Evolutionary conservation across 805 yeast genomes (phyloP).

Genomic region (Myxozyma udenii): DNA sequence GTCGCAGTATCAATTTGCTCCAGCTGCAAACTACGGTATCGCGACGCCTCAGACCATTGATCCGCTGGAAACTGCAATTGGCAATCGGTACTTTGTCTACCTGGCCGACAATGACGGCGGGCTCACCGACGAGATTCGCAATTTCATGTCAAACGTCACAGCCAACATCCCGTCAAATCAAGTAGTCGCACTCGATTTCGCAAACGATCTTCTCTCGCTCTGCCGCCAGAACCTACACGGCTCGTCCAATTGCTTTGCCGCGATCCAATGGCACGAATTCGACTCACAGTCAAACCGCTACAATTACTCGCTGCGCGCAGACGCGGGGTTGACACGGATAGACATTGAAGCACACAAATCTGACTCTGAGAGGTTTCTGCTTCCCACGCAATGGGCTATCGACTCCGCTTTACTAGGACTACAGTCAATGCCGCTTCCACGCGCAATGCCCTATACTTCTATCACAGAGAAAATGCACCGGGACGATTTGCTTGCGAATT

Average conservation of each 20-base stretch:
- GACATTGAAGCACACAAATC: constrained; percentile 32
- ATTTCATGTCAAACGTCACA: constrained; percentile 34
- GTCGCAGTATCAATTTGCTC: constrained; percentile 17
- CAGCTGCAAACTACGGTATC: constrained; percentile 36
- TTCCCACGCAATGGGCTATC: constrained; percentile 40
- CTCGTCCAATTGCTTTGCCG: constrained; percentile 37
- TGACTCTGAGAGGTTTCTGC: constrained; percentile 33
- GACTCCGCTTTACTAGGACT: constrained; percentile 29
- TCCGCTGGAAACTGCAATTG: constrained; percentile 30
- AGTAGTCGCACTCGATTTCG: constrained; percentile 29
- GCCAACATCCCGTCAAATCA: constrained; percentile 34
- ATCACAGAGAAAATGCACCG: constrained; percentile 26
- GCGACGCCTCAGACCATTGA: constrained; percentile 32
- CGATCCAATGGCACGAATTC: constrained; percentile 37
- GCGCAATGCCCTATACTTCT: constrained; percentile 34
- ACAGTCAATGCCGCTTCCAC: constrained; percentile 20
- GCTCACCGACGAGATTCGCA: constrained; percentile 33
- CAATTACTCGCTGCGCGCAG: constrained; percentile 39
- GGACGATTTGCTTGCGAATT: constrained; percentile 31
- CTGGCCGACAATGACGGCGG: constrained; percentile 16
- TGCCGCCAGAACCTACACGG: constrained; percentile 38
- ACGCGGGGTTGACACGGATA: constrained; percentile 34
- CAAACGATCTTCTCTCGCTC: constrained; percentile 30
- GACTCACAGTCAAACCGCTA: constrained; percentile 32
- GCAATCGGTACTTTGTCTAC: constrained; percentile 33